A percentile compares a stretch with the other conserved stretches of the same genome.
Evolutionary conservation across 495 filamentous ascomycete genomes (phyloP).

Genomic region (Rhypophila decipiens): DNA sequence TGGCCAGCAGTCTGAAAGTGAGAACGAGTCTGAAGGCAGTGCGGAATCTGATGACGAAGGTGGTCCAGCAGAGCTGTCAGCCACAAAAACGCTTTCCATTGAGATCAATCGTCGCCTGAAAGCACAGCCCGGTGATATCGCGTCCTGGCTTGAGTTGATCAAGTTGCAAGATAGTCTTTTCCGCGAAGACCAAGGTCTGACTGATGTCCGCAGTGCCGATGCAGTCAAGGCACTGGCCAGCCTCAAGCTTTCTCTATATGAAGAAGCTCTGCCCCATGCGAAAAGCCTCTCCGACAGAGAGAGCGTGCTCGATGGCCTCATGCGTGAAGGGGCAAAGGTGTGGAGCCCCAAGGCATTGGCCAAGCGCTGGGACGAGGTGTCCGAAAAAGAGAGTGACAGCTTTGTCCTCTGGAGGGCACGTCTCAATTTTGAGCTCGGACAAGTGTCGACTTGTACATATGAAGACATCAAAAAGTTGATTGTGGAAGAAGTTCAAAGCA

Average conservation of each 20-base stretch:
- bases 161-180: constrained; percentile 66
- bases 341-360: constrained; percentile 63
- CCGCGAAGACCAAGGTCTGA: constrained; percentile 26
- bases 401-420: constrained; percentile 67
- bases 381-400: constrained; percentile 51
- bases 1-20: constrained; percentile 31
- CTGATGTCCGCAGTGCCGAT: constrained; percentile 24
- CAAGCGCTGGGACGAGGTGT: constrained; percentile 57
- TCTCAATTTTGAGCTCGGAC: constrained; percentile 68
- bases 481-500: constrained; percentile 44
- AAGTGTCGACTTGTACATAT: constrained; percentile 61
- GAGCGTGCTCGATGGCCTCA: constrained; percentile 55
- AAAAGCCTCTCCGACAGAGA: constrained; percentile 37
- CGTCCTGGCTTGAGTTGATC: constrained; percentile 70
- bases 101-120: constrained; percentile 55
- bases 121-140: constrained; percentile 56
- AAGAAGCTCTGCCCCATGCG: constrained; percentile 62
- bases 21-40: constrained; percentile 50
- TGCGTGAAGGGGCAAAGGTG: constrained; percentile 62
- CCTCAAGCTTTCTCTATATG: constrained; percentile 74
- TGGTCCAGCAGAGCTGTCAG: constrained; percentile 32
- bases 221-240: constrained; percentile 65
- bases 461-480: constrained; percentile 55
- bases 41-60: constrained; percentile 15
- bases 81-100: constrained; percentile 41